Conservation (phyloP, 495 filamentous ascomycete species). For the Aspergillus asperescens region DNA sequence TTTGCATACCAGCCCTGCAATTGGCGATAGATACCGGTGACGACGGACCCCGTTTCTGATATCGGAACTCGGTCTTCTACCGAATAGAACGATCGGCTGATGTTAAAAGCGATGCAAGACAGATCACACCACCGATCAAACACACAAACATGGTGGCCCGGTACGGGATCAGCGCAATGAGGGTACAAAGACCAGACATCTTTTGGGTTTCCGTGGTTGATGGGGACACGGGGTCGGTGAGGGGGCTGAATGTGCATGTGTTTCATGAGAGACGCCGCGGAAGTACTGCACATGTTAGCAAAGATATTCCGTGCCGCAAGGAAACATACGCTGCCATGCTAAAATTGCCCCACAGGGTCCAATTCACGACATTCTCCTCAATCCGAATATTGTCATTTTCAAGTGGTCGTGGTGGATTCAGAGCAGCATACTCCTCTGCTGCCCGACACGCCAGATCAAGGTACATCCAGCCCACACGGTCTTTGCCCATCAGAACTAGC, state of each 20-base stretch:
- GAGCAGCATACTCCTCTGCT: constrained; percentile 18
- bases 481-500: constrained; percentile 25
- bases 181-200: constrained; percentile 34
- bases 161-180: constrained; percentile 12
- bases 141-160: constrained; percentile 26
- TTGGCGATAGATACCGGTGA: constrained; percentile 22
- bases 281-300: constrained; percentile 18
- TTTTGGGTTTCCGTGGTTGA: constrained; percentile 16
- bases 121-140: constrained; percentile 27
- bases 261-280: constrained; percentile 26
- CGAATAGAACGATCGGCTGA: constrained; percentile 25
- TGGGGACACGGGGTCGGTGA: constrained; percentile 11
- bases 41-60: constrained; percentile 14
- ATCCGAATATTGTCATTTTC: constrained; percentile 5
- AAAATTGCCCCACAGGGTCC: constrained; percentile 32
- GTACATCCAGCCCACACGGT: constrained; percentile 29
- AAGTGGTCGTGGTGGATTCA: constrained; percentile 12
- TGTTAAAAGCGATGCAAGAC: constrained; percentile 21
- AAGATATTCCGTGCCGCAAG: neutral
- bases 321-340: constrained; percentile 27
- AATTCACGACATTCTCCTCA: constrained; percentile 18
- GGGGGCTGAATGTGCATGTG: constrained; percentile 17
- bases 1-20: constrained; percentile 28
- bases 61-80: constrained; percentile 15
- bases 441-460: constrained; percentile 22